Evolutionary conservation across 164 flowering plant species (phyloP).

Genomic region (Vitis labrusca): DNA sequence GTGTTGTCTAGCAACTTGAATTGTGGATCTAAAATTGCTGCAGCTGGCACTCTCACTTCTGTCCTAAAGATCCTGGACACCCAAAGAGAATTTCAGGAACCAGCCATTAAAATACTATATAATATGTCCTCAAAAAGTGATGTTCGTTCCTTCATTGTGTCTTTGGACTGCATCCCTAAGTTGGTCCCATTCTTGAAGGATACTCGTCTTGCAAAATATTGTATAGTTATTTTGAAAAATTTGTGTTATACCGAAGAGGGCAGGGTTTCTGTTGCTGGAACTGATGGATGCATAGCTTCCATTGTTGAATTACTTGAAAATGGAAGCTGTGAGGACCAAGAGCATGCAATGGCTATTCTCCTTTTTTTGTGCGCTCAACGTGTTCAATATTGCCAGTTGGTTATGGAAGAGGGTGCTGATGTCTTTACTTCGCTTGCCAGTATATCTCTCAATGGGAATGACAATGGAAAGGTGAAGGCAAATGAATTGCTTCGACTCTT

Average conservation of each 20-base stretch:
- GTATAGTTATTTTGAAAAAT: conserved; percentile 45
- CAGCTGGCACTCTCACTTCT: conserved; percentile 53
- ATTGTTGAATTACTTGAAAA: conserved; percentile 58
- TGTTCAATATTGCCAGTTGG: conserved; percentile 53
- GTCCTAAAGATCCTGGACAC: conserved; percentile 47
- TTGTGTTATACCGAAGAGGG: conserved; percentile 51
- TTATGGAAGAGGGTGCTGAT: conserved; percentile 64
- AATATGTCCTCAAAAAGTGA: conserved; percentile 47
- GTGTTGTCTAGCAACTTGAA: conserved; percentile 38
- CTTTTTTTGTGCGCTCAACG: conserved; percentile 64
- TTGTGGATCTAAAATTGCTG: conserved; percentile 31
- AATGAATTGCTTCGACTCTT: conserved; percentile 56
- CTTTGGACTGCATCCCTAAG: conserved; percentile 45
- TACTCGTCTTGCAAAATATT: conserved; percentile 34
- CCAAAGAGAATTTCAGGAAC: conserved; percentile 26
- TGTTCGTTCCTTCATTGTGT: conserved; percentile 29
- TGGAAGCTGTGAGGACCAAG: conserved; percentile 59
- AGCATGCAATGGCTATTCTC: conserved; percentile 59
- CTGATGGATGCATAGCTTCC: conserved; percentile 64
- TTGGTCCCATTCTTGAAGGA: conserved; percentile 51
- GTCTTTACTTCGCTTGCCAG: conserved; percentile 52
- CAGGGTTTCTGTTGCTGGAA: conserved; percentile 46
- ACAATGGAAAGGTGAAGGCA: conserved; percentile 54
- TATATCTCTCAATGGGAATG: conserved; percentile 59
- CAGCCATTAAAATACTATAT: conserved; percentile 49